Base-by-base conservation (phyloP, 2,329 filamentous ascomycete genomes). In the Gaeumannomyces sp. region DNA sequence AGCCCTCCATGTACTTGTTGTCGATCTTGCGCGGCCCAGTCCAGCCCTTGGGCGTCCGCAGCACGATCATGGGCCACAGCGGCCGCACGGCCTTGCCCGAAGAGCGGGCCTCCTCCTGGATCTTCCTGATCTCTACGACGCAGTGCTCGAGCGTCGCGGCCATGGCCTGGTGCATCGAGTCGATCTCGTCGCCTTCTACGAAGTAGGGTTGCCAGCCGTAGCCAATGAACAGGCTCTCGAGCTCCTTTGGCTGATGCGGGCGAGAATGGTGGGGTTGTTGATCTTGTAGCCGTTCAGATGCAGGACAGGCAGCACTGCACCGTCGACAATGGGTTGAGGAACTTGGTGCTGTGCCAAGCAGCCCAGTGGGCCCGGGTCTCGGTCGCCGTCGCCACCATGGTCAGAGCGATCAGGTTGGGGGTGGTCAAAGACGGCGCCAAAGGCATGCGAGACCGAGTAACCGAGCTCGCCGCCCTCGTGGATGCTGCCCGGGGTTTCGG, bases 201-300 rank as follows among this genome's bases (percentile, higher is more conserved):
- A 93, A 92, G 76, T 92, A 92, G 11, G 90, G 90, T 61, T 87
- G 85, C 87, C 89, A 93, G 69, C 90, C 90, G 71, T 92, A 93
- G 35, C 90, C 90, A 58, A 84, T 68, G 75, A 93, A 90, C 25
- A 93, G 80, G 29, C 82, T 78, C 69, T 86, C 83, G 7, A 93
- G 80, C 76, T 93, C 90, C 67, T 89, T 85, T 92, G 89, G 59
- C 85, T 85, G 72, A 93, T 89, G 69, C 90, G 86, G 19, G 90
- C 86, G 22, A 93, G 83, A 0, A 93, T 73, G 6, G 87, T 93
- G 11, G 89, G 89, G 75, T 92, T 91, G 79, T 91, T 91, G 79
- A 93, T 93, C 80, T 93, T 93, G 82, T 93, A 93, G 60, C 90
- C 90, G 70, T 93, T 93, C 45, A 93, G 80, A 74, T 93, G 89